Evolutionary conservation across 139 green algal species (phyloP), one percentile per base, ranked within the genome.

Genomic region (Ostreobium quekettii): DNA sequence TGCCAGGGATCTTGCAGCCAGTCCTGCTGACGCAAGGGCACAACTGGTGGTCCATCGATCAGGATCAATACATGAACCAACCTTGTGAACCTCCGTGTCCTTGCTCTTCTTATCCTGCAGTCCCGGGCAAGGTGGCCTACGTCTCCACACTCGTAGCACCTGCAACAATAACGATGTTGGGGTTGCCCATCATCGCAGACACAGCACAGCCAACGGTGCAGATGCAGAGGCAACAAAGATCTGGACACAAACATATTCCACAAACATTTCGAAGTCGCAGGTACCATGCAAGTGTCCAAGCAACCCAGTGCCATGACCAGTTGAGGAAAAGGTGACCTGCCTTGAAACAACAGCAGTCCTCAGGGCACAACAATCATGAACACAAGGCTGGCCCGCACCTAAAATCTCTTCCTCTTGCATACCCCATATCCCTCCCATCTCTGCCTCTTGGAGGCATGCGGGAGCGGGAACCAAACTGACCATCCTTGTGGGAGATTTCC

Each of bases 71-170:
- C n/a, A n/a, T n/a, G n/a, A n/a, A n/a, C n/a, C n/a, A n/a, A n/a
- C n/a, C n/a, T n/a, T n/a, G n/a, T n/a, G n/a, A n/a, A n/a, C n/a
- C n/a, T n/a, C n/a, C n/a, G n/a, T n/a, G n/a, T n/a, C n/a, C n/a
- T n/a, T n/a, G n/a, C n/a, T n/a, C n/a, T n/a, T n/a, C 61, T n/a
- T 28, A 68, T 37, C 35, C 61, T 35, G 42, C 61, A 68, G 36
- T 68, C 61, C n/a, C 61, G 61, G 35, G 35, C 36, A 15, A 68
- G 36, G 26, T 68, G 61, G 22, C 61, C 61, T 5, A 36, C 30
- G 37, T 68, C 61, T 4, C 61, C 61, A 29, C 61, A 68, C 35
- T 57, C 35, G 36, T 68, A 56, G 26, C 61, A 68, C 19, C n/a
- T 19, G 47, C 42, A 62, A 11, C 53, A 37, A 19, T 6, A 62